phyloP scores from a whole-genome alignment of 805 yeast species.

The Candida ponderosae region DNA sequence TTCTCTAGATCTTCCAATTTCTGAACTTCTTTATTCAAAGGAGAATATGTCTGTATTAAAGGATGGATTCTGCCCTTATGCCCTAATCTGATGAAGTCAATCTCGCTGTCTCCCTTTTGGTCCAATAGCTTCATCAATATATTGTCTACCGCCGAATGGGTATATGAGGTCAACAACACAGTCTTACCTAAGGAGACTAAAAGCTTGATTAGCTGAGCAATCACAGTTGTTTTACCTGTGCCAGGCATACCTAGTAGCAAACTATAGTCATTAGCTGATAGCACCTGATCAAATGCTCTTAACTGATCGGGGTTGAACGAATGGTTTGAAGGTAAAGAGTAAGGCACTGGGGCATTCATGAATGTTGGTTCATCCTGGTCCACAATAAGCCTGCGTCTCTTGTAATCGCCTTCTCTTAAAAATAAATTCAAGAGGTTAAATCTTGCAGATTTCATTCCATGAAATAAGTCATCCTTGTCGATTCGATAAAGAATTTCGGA shows the following conservation, averaged over 20 bases:
- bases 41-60: constrained; percentile 44
- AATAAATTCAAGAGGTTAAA: constrained; percentile 69
- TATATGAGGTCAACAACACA: constrained; percentile 75
- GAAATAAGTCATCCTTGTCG: constrained; percentile 73
- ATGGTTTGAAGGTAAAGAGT: constrained; percentile 6
- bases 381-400: constrained; percentile 25
- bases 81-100: constrained; percentile 64
- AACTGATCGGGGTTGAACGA: constrained; percentile 65
- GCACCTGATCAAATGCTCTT: constrained; percentile 56
- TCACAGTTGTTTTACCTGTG: constrained; percentile 90
- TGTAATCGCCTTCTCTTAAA: constrained; percentile 30
- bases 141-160: constrained; percentile 96
- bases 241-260: constrained; percentile 97
- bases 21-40: constrained; percentile 31
- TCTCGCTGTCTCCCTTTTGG: constrained; percentile 17
- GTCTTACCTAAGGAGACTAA: constrained; percentile 55
- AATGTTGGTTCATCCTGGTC: constrained; percentile 24
- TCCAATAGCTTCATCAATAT: constrained; percentile 65
- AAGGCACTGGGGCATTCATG: constrained; percentile 15
- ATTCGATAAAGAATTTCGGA: constrained; percentile 42
- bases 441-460: constrained; percentile 70
- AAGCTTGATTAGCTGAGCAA: constrained; percentile 61
- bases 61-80: constrained; percentile 50
- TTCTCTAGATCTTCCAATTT: constrained; percentile 38
- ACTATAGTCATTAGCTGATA: constrained; percentile 66